Evolutionary conservation across 1,139 yeast genomes (phyloP), one percentile per base, ranked within the genome.

Genomic region (Yamadazyma buinensis): DNA sequence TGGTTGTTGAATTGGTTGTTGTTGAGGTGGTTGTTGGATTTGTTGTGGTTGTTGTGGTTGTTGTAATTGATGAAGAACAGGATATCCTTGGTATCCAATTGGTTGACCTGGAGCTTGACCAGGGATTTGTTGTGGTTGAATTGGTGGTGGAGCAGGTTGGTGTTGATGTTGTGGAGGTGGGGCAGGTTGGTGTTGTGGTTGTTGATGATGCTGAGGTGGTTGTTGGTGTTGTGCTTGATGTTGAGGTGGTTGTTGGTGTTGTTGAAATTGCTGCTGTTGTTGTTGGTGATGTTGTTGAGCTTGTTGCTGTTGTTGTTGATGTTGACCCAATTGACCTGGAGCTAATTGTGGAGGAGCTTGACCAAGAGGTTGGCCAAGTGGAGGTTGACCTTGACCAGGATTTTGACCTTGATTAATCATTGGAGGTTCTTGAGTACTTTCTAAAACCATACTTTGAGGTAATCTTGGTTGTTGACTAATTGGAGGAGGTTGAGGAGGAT

Each of bases 401-500:
- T 22, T 38, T 26, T 23, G 35, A 27, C 34, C 36, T 21, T 28
- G 28, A 25, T 35, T 47, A 38, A 61, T 67, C 35, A 47, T 51
- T 30, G 39, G 37, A 18, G 41, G 49, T n/a, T 57, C 66, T 39
- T 62, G 68, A 13, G 59, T 60, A 41, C 69, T 61, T 47, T 68
- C 75, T 52, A 76, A 72, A n/a, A 76, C 75, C 74, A 77, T 75
- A 10, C 75, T 75, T 47, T 71, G 77, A 19, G 80, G 79, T 39
- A 73, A 65, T 41, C 75, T 60, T 32, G 78, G 77, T 48, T 75
- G 81, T 55, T 78, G 77, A 38, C 73, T 66, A 42, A 78, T 67
- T 58, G 80, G 81, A 18, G 84, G 85, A 5, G 84, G 84, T 37
- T 80, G 83, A 26, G 84, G 80, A 29, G 77, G 73, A 42, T 72